Evolutionary conservation across 768 basidiomycete species (phyloP), one percentile per base, ranked within the genome.

Genomic region (Leucogyrophana mollusca): DNA sequence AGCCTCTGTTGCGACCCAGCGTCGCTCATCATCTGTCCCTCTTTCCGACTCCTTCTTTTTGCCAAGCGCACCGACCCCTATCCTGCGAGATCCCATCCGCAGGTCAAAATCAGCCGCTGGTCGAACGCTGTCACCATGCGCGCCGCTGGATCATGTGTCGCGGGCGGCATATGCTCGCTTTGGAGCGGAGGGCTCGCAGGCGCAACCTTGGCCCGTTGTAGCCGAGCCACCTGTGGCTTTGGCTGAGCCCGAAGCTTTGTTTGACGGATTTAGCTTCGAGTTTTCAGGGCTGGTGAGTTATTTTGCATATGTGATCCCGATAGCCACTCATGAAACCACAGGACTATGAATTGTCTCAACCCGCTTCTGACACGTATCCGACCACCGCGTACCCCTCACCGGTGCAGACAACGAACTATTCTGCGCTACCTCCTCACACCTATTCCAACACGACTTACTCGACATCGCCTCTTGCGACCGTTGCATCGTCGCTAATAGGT

Each of bases 401-500:
- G 13, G 21, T 35, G 8, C 16, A 32, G 9, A 33, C 35, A n/a
- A 21, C 20, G 14, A 4, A 18, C 43, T 51, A 58, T 8, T 24
- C 51, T 20, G 37, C 37, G 20, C 38, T 39, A 38, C 30, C 56
- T 44, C 51, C 38, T 39, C 37, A 10, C 10, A 21, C 10, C 37
- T 10, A 39, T n/a, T 39, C 18, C 37, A 14, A 9, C 37, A 41
- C 20, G 23, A 7, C 23, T 6, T 27, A 20, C 11, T 24, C 50
- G 18, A 52, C 59, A 3, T 62, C 69, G 21, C 65, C 70, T 2
- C 51, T 68, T 35, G 51, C 57, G 39, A 56, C 61, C n/a, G 51
- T 63, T 30, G 54, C 66, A 24, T 72, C 73, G 4, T 71, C 74
- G n/a, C 57, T 75, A 32, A 46, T 62, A 11, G 59, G 61, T 35